Evolutionary conservation across 345 rosid species (phyloP), one percentile per base, ranked within the genome.

Genomic region (Anastatica hierochuntica): DNA sequence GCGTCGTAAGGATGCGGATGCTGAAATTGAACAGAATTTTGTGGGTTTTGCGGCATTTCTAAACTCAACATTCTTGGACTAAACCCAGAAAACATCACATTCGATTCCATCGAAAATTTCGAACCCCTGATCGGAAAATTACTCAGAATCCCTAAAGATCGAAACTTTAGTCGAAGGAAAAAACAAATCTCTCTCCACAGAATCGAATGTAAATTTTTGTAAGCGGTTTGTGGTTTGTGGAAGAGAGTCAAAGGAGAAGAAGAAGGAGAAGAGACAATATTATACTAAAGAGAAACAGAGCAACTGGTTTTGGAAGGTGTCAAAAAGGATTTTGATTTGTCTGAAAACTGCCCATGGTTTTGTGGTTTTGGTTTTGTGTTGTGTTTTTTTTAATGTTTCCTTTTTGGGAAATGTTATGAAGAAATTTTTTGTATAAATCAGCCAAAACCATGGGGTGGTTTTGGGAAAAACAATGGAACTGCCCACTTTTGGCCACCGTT

Each of bases 51-150:
- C 12, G 96, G 72, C 74, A 71, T 74, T 65, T 88, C 96, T 53
- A 84, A 75, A 40, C 85, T 94, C 36, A 84, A 30, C 79, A 88
- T 74, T 44, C 77, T 85, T 23, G 98, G 77, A 60, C 82, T 74
- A 56, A 84, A 69, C 24, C 92, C 86, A 49, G 79, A 71, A 69
- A 74, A 82, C 68, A 81, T 69, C 52, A 81, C 88, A 76, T 70
- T 76, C 19, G 73, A 58, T 67, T 84, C 90, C 97, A 89, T 89
- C 51, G n/a, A 58, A 47, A 26, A 9, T 29, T 8, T 6, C 1
- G 24, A 0, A 51, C 21, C 37, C 36, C 43, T 8, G 64, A 61
- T 53, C 7, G 39, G 11, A 10, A 49, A 6, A 45, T n/a, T n/a
- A n/a, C n/a, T n/a, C n/a, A n/a, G n/a, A n/a, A n/a, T n/a, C n/a